These are phyloP conservation scores for Cryptosporidium canis DNA, from an alignment of 169 alveolate species.

Conservation along the genomic window DNA sequence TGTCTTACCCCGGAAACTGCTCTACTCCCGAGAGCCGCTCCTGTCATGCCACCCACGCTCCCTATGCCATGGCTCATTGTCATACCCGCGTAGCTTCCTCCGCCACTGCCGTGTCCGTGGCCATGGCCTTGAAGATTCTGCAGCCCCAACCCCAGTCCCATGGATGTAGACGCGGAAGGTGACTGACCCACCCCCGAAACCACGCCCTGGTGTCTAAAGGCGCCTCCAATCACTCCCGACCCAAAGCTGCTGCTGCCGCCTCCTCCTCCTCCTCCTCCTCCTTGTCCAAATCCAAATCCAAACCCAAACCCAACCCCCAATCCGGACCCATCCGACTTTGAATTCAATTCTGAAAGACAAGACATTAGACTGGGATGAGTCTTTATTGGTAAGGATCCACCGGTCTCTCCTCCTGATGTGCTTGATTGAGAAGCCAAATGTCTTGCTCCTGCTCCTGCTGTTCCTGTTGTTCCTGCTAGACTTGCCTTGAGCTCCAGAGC, in stretches of 20 bases:
- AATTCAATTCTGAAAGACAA: slow-evolving; percentile 10
- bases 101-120: neutral
- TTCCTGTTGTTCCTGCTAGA: neutral
- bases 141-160: no score
- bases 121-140: neutral
- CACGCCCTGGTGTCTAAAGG: neutral
- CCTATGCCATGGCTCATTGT: neutral
- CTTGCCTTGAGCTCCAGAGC: neutral
- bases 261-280: neutral
- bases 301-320: neutral
- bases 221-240: neutral
- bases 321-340: neutral
- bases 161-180: no score
- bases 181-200: no score
- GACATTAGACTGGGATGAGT: slow-evolving; percentile 27
- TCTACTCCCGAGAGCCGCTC: neutral
- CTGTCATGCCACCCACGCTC: neutral
- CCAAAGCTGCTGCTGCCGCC: no score
- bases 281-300: neutral
- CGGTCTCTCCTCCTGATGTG: neutral
- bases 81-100: neutral
- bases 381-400: neutral
- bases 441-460: neutral
- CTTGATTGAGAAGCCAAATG: neutral
- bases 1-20: neutral